A percentile compares a stretch with the other conserved stretches of the same genome.
These are phyloP conservation scores for Metschnikowia cubensis DNA, from an alignment of 805 yeast species.

Conservation along the genomic window DNA sequence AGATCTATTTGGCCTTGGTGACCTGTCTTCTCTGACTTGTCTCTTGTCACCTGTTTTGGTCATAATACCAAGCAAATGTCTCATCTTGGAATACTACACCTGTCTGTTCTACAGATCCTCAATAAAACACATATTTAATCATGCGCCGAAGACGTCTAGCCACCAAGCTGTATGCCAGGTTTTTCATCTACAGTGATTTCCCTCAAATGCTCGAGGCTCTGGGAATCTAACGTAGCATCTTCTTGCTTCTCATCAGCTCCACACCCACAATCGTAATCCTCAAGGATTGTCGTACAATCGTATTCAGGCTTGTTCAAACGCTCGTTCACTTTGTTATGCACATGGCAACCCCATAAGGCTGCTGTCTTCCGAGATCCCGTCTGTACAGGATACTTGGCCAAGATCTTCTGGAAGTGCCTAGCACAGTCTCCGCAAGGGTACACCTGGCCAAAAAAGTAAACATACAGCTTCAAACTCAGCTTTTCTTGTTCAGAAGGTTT, in stretches of 20 bases:
- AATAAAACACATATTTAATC: background rate
- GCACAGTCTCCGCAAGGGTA: conserved; percentile 99
- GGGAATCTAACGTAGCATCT: conserved; percentile 37
- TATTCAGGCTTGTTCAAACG: conserved; percentile 44
- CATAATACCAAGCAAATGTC: too few species aligned
- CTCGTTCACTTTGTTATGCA: conserved; percentile 25
- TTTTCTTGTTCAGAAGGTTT: conserved; percentile 63
- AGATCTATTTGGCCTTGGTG: too few species aligned
- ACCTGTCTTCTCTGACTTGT: too few species aligned
- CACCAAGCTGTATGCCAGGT: conserved; percentile 45
- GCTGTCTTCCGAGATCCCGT: conserved; percentile 71
- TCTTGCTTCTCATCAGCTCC: conserved; percentile 63
- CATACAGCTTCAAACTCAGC: conserved; percentile 56
- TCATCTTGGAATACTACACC: background rate
- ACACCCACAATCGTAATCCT: conserved; percentile 96
- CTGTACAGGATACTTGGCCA: conserved; percentile 81
- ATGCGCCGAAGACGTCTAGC: background rate
- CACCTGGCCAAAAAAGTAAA: conserved; percentile 78
- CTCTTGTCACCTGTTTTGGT: too few species aligned
- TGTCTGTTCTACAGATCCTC: background rate
- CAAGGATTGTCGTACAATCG: conserved; percentile 81
- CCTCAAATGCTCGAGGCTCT: conserved; percentile 36
- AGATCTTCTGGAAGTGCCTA: conserved; percentile 71
- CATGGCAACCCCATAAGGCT: conserved; percentile 92
- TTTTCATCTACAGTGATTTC: conserved; percentile 45